Evolutionary conservation across 2,329 filamentous ascomycete genomes (phyloP), one percentile per base, ranked within the genome.

Genomic region (Colletotrichum noveboracense): DNA sequence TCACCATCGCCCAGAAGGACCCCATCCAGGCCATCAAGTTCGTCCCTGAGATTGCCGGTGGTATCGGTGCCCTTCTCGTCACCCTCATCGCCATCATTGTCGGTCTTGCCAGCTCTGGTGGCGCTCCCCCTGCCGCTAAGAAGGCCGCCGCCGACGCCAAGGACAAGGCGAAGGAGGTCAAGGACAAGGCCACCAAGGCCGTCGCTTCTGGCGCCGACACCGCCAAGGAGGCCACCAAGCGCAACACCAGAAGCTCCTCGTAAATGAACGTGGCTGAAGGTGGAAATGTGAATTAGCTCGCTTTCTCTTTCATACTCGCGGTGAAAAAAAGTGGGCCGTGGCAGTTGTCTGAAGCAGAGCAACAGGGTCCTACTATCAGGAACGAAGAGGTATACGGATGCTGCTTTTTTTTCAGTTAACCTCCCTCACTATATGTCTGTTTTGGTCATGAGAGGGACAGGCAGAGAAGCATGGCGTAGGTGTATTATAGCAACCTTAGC

Each of bases 11-110:
- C 84, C 92, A 95, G 89, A 91, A 92, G 81, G 94, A 97, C 86
- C 96, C 96, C 74, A 81, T 98, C 79, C 90, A 96, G 87, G 96
- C 96, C 69, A 88, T 96, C 87, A 95, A 95, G 88, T 94, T 95
- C 81, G 94, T 98, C 78, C 97, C 97, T 79, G 97, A 98, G 88
- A 93, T 98, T 80, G 95, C 96, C 78, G 96, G 93, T 82, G 95
- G 92, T 82, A 88, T 98, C 82, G 94, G 89, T 82, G 94, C 93
- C 79, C 84, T 96, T 78, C 84, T 93, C 61, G 87, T 95, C 72
- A 92, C 94, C 65, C 82, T 97, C 79, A 84, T 98, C 77, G 92
- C 93, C 79, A 81, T 98, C 78, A 86, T 97, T 78, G 86, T 94
- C 77, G 90, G 91, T 80, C 87, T 94, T 78, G 85, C 96, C 80